phyloP scores from a whole-genome alignment of 495 filamentous ascomycete species.

The Astrothelium macrocarpum region DNA sequence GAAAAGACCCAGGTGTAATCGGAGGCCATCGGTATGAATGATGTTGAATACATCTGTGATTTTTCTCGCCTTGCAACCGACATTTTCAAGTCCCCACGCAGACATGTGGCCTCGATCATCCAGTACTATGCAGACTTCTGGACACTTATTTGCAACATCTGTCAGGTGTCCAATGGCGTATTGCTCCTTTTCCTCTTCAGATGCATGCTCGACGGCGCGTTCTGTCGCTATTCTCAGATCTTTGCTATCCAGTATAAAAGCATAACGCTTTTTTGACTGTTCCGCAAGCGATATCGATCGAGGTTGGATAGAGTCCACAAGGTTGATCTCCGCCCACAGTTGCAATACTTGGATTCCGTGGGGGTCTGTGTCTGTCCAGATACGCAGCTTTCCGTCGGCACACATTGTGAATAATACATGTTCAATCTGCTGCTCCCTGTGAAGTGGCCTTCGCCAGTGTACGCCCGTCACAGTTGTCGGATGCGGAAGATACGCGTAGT shows the following conservation, averaged over 20 bases:
- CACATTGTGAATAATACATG: slow-evolving; percentile 92
- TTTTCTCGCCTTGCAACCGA: slow-evolving; percentile 54
- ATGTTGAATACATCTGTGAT: slow-evolving; percentile 68
- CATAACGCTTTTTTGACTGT: slow-evolving; percentile 48
- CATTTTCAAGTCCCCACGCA: slow-evolving; percentile 87
- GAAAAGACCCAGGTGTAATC: slow-evolving; percentile 32
- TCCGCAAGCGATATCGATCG: slow-evolving; percentile 32
- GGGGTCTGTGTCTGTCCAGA: slow-evolving; percentile 73
- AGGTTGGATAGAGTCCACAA: slow-evolving; percentile 62
- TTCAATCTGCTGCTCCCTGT: slow-evolving; percentile 68
- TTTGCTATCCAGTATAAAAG: slow-evolving; percentile 38
- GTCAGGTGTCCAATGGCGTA: slow-evolving; percentile 73
- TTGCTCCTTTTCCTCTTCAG: slow-evolving; percentile 50
- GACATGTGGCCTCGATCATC: slow-evolving; percentile 83
- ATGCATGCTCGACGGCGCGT: slow-evolving; percentile 54
- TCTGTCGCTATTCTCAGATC: slow-evolving; percentile 45
- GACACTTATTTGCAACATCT: slow-evolving; percentile 73
- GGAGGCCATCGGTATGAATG: slow-evolving; percentile 63
- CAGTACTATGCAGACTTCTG: slow-evolving; percentile 78
- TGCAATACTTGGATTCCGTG: slow-evolving; percentile 62
- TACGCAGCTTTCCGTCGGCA: slow-evolving; percentile 67
- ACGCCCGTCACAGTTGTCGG: slow-evolving; percentile 67
- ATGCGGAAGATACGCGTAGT: slow-evolving; percentile 82
- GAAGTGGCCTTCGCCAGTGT: slow-evolving; percentile 71
- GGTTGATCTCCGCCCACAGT: slow-evolving; percentile 76